Evolutionary conservation across 75 land plant species (phyloP).

Genomic region (Ceratopteris richardii): DNA sequence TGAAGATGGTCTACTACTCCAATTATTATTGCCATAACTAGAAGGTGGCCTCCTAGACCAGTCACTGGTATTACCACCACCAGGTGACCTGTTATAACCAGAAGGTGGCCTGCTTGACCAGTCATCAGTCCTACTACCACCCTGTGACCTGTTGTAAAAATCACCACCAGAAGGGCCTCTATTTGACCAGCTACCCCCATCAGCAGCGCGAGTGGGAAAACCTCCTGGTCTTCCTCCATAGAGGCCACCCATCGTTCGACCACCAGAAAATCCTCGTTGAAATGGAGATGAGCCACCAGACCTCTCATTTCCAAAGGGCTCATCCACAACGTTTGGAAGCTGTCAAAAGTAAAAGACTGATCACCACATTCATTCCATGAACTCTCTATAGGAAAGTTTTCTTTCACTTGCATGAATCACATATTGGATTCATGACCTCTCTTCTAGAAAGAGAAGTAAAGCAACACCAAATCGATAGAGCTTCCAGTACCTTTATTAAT

Average conservation of each 20-base stretch:
- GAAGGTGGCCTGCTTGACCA: conserved; percentile 4
- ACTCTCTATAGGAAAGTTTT: background rate
- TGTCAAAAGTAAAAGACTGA: background rate
- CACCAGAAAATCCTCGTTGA: conserved; percentile 5
- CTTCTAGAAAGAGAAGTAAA: background rate
- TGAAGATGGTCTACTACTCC: background rate
- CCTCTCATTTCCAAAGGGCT: conserved; percentile 3
- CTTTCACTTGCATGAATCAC: background rate
- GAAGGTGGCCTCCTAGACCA: background rate
- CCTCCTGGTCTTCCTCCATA: conserved; percentile 10
- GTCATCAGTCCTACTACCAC: background rate
- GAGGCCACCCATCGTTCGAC: conserved; percentile 6
- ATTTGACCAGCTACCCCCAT: background rate
- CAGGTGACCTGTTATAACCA: conserved; percentile 2
- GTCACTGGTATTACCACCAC: background rate
- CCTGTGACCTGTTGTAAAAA: background rate
- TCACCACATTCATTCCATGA: background rate
- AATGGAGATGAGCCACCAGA: conserved; percentile 2
- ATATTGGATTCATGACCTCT: background rate
- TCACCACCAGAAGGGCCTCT: background rate
- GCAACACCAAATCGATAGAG: too few relatives aligned
- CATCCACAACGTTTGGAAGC: conserved; percentile 7
- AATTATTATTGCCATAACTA: background rate
- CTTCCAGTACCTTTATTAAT: conserved; percentile 10
- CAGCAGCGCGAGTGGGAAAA: background rate